Base-by-base conservation (phyloP, 306 rosid genomes). In the Cicer arietinum region DNA sequence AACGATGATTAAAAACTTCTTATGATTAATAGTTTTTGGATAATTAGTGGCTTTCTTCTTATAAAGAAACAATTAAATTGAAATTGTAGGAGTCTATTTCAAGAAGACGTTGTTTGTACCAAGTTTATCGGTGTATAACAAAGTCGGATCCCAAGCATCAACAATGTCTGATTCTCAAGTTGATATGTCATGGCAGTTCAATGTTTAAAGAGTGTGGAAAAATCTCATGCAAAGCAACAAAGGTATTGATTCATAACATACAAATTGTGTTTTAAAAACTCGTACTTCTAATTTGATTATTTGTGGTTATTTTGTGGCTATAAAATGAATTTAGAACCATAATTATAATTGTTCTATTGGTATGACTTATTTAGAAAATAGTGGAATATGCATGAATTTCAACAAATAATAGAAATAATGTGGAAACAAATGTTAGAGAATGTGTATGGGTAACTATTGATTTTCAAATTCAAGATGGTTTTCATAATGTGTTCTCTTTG, bases 51-150 rank as follows among this genome's bases (percentile, higher is more conserved):
- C 30, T 39, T 50, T 53, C 48, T 13, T 43, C 48, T 71, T 59
- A 60, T 75, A 17, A 68, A 11, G 53, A 12, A 53, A 66, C 30
- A 45, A 25, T 47, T 69, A 41, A 67, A 54, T 74, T 82, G 74
- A 78, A 67, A 71, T 67, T 77, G 67, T 75, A 95, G 99, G 98
- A 83, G 90, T 95, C 46, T 81, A 84, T 86, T 95, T 95, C 89
- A 89, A 88, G 90, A 92, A 88, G 81, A 98, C 98, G 0, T 90
- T 95, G 18, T 92, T 95, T 76, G 93, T 90, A 76, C 98, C 99
- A 67, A 92, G 91, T 82, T 76, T 78, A 57, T 89, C 96, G 10
- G 80, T 88, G 72, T 87, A 80, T 60, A 50, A 84, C 86, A 92
- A 90, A 86, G 99, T 92, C 44, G 98, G 99, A 67, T 82, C 91